phyloP scores from a whole-genome alignment of 139 green algal genomes.

The Chlamydomonas asymmetrica region DNA sequence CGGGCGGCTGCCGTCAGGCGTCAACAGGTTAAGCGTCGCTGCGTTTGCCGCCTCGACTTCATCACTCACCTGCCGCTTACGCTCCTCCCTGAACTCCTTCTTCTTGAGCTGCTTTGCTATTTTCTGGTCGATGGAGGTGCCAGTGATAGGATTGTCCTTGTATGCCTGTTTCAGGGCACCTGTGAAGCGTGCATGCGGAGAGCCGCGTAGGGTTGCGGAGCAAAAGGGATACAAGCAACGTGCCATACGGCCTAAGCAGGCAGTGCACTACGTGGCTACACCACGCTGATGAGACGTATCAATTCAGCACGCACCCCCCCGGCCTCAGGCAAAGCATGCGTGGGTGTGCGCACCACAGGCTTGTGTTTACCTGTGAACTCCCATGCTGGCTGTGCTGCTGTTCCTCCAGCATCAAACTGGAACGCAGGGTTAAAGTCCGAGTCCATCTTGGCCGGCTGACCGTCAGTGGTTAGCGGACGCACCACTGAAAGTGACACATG shows the following conservation, averaged over 20 bases:
- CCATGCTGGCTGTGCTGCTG: conserved; percentile 68
- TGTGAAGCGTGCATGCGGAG: conserved; percentile 4
- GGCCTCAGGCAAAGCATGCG: background rate
- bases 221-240: background rate
- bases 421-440: conserved; percentile 77
- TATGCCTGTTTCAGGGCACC: conserved; percentile 57
- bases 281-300: no score
- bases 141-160: conserved; percentile 21
- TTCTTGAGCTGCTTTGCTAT: conserved; percentile 47
- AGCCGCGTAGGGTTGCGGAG: background rate
- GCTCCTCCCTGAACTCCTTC: conserved; percentile 2
- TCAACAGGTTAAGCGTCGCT: no score
- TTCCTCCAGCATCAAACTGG: conserved; percentile 54
- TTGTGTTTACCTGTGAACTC: conserved; percentile 65
- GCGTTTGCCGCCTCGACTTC: no score
- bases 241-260: background rate
- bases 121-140: conserved; percentile 71
- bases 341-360: background rate
- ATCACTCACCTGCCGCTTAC: no score
- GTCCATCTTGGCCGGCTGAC: no score
- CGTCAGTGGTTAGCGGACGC: no score
- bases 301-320: no score
- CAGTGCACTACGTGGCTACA: background rate
- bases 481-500: no score
- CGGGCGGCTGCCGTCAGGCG: no score